Evolutionary conservation across 495 filamentous ascomycete species (phyloP).

Genomic region (Daldinia childiae): DNA sequence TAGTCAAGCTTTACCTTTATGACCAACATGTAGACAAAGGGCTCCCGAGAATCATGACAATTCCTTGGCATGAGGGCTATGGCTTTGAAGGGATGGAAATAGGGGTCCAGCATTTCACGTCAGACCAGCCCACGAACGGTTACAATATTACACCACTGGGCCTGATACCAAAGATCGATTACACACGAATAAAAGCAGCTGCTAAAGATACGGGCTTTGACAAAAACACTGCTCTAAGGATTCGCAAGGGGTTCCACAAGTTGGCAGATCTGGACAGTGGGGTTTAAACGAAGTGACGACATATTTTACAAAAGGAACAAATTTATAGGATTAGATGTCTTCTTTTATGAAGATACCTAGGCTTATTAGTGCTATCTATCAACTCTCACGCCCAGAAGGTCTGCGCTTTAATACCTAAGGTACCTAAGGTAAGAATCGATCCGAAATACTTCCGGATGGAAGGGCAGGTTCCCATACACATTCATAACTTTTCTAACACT

Average conservation of each 20-base stretch:
- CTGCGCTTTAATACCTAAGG: too few relatives aligned
- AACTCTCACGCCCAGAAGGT: too few relatives aligned
- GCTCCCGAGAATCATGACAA: neutral
- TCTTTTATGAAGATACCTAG: too few relatives aligned
- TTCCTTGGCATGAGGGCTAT: neutral
- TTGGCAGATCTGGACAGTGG: neutral
- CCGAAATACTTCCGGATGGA: too few relatives aligned
- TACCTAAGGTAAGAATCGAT: too few relatives aligned
- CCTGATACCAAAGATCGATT: neutral
- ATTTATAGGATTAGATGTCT: neutral
- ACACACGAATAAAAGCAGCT: neutral
- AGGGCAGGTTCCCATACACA: too few relatives aligned
- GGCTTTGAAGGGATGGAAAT: conserved; percentile 1
- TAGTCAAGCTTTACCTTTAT: neutral
- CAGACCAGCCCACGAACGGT: neutral
- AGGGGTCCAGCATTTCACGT: neutral
- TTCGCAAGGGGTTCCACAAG: neutral
- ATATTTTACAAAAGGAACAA: too few relatives aligned
- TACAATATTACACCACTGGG: neutral
- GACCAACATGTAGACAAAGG: neutral
- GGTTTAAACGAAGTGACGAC: neutral
- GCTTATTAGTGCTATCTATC: too few relatives aligned
- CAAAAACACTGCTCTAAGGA: neutral
- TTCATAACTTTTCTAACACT: too few relatives aligned
- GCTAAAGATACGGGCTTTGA: neutral